These are phyloP conservation scores for Fusarium euwallaceae DNA, from an alignment of 2,329 filamentous ascomycete species.

Conservation along the genomic window DNA sequence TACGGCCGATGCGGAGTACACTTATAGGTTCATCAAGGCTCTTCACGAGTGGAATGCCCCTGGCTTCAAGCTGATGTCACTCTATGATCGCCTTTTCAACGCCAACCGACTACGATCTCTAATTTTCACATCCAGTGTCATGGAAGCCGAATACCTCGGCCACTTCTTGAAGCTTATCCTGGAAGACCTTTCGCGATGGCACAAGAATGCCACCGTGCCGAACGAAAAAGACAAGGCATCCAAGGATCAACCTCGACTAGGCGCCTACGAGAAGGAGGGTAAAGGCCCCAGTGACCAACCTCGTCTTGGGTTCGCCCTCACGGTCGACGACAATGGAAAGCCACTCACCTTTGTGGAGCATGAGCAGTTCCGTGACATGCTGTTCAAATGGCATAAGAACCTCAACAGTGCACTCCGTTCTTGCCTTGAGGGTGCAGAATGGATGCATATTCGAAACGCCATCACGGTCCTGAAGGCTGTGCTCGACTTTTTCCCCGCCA, in stretches of 20 bases:
- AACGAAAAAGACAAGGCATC: slow-evolving; percentile 51
- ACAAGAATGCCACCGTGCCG: slow-evolving; percentile 75
- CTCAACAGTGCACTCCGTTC: slow-evolving; percentile 83
- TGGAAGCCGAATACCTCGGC: slow-evolving; percentile 93
- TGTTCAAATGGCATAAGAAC: slow-evolving; percentile 92
- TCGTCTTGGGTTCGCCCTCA: slow-evolving; percentile 83
- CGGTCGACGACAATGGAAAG: slow-evolving; percentile 75
- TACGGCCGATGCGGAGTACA: slow-evolving; percentile 88
- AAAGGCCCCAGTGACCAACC: slow-evolving; percentile 61
- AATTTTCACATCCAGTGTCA: slow-evolving; percentile 89
- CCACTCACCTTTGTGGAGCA: slow-evolving; percentile 82
- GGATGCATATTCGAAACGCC: slow-evolving; percentile 97
- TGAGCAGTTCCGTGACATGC: slow-evolving; percentile 85
- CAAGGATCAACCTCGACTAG: slow-evolving; percentile 69
- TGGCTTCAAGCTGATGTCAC: slow-evolving; percentile 86
- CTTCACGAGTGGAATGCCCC: slow-evolving; percentile 87
- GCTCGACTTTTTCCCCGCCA: slow-evolving; percentile 84
- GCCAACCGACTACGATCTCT: slow-evolving; percentile 84
- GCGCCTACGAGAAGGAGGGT: slow-evolving; percentile 87
- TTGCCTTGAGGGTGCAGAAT: slow-evolving; percentile 86
- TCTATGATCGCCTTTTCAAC: slow-evolving; percentile 88
- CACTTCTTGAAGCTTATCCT: slow-evolving; percentile 88
- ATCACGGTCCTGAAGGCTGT: slow-evolving; percentile 89
- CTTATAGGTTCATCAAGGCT: slow-evolving; percentile 86
- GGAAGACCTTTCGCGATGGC: slow-evolving; percentile 86